A percentile compares a stretch with the other conserved stretches of the same genome.
These are phyloP conservation scores for Globisporangium polare DNA, from an alignment of 352 stramenopile species.

Conservation along the genomic window DNA sequence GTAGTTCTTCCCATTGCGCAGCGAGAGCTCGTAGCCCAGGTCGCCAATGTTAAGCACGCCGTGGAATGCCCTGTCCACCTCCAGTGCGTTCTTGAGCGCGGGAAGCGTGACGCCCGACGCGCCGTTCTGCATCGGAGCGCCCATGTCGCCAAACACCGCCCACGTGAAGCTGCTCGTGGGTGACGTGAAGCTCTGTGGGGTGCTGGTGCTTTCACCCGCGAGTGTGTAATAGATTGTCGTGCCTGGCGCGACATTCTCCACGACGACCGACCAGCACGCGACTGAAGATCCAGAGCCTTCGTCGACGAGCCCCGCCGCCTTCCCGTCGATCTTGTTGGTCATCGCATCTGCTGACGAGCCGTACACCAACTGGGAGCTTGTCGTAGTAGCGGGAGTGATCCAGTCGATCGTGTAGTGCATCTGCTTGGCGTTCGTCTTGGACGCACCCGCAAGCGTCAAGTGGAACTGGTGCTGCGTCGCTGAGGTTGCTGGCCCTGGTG, in stretches of 20 bases:
- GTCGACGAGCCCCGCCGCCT: constrained; percentile 40
- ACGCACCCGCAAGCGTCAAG: constrained; percentile 44
- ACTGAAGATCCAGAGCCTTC: constrained; percentile 34
- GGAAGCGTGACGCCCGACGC: constrained; percentile 59
- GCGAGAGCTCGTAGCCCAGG: constrained; percentile 64
- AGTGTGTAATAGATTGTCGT: constrained; percentile 59
- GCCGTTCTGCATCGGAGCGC: constrained; percentile 42
- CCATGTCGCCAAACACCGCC: constrained; percentile 76
- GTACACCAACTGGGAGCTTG: constrained; percentile 35
- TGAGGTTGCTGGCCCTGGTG: background rate
- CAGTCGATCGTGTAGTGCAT: constrained; percentile 72
- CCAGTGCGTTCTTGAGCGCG: constrained; percentile 51
- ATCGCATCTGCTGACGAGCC: constrained; percentile 37
- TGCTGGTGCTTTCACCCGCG: constrained; percentile 15
- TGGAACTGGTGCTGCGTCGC: constrained; percentile 42
- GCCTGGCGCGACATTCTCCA: constrained; percentile 40
- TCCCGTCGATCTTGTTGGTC: constrained; percentile 29
- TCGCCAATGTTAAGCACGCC: constrained; percentile 75
- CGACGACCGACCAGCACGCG: constrained; percentile 52
- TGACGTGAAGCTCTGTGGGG: constrained; percentile 44
- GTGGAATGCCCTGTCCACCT: constrained; percentile 30
- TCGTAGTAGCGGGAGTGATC: constrained; percentile 37
- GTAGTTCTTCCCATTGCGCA: constrained; percentile 58
- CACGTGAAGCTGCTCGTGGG: constrained; percentile 47
- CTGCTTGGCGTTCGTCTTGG: constrained; percentile 16